Evolutionary conservation across 768 basidiomycete species (phyloP).

Genomic region (Mrakia blollopis): DNA sequence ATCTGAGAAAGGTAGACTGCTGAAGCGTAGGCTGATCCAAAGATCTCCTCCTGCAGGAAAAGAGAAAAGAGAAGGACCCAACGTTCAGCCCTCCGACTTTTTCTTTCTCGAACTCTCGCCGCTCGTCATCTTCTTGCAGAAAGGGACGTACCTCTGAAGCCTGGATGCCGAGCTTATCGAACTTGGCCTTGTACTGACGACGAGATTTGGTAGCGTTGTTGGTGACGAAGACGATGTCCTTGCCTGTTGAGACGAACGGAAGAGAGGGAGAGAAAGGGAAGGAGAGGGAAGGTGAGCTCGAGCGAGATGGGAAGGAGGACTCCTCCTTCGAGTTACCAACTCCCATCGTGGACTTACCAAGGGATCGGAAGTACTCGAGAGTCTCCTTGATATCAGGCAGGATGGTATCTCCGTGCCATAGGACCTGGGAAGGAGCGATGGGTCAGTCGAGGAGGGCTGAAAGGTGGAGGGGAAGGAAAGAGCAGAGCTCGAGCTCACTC

Average conservation of each 20-base stretch:
- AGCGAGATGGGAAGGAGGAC: neutral
- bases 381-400: slow-evolving; percentile 75
- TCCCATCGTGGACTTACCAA: slow-evolving; percentile 53
- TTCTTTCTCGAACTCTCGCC: slow-evolving; percentile 4
- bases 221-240: slow-evolving; percentile 84
- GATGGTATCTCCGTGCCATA: slow-evolving; percentile 78
- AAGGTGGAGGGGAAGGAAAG: neutral
- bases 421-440: slow-evolving; percentile 48
- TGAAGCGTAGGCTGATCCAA: slow-evolving; percentile 84
- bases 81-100: neutral
- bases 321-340: neutral
- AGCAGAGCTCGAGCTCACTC: slow-evolving; percentile 40
- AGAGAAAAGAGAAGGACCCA: neutral
- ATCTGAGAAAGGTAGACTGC: slow-evolving; percentile 83
- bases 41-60: slow-evolving; percentile 76
- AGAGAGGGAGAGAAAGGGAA: neutral
- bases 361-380: slow-evolving; percentile 62
- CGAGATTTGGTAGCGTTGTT: slow-evolving; percentile 96
- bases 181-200: slow-evolving; percentile 78
- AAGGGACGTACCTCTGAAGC: slow-evolving; percentile 64
- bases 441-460: neutral
- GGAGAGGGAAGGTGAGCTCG: slow-evolving; percentile 2
- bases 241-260: slow-evolving; percentile 60
- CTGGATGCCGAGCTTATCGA: slow-evolving; percentile 81
- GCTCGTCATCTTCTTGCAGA: too few species aligned